Base-by-base conservation (phyloP, 768 basidiomycete species). In the Podaxis rugospora region DNA sequence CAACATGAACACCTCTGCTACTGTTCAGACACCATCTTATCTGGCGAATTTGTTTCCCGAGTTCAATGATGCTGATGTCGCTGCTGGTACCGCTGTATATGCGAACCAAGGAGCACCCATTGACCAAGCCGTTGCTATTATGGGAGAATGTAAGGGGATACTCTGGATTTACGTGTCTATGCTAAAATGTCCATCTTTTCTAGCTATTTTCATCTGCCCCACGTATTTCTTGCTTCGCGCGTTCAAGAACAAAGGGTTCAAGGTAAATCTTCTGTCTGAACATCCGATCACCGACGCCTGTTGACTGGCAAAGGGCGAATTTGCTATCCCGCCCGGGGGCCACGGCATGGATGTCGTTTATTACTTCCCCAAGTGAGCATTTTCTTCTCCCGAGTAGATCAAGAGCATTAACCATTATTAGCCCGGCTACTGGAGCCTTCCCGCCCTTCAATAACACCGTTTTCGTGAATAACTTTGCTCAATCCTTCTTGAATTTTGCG, bases 171-270 rank as follows among this genome's bases (percentile, higher is more conserved):
- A 5, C n/a, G 16, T 36, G 32, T 18, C n/a, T 4, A 14, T 3
- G 46, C 35, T 36, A 25, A 14, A 13, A 18, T 18, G 23, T 16
- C 16, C 1, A 6, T 7, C 40, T 44, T 14, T 14, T 44, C 5
- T 52, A 75, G 80, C 79, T 7, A 78, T 81, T 51, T 78, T 81
- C 51, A 71, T 74, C 21, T 82, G 80, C 61, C 80, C 80, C 0
- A 76, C 77, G 0, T 80, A 80, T 60, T 76, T 64, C 57, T 51
- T 79, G 13, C 61, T 78, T 40, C 62, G 63, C 10, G 75, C 75
- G 13, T 76, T 78, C 61, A 58, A 50, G 7, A 62, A 62, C 7
- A 62, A 63, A 3, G 62, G 70, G 5, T 78, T 69, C 65, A 78
- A 78, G 70, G 77, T 73, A 47, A 51, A 61, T 9, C 2, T 23